Percentiles rank a stretch among this genome's conserved stretches.
These are phyloP conservation scores for Claviceps sp. DNA, from an alignment of 2,329 filamentous ascomycete species.

Conservation along the genomic window DNA sequence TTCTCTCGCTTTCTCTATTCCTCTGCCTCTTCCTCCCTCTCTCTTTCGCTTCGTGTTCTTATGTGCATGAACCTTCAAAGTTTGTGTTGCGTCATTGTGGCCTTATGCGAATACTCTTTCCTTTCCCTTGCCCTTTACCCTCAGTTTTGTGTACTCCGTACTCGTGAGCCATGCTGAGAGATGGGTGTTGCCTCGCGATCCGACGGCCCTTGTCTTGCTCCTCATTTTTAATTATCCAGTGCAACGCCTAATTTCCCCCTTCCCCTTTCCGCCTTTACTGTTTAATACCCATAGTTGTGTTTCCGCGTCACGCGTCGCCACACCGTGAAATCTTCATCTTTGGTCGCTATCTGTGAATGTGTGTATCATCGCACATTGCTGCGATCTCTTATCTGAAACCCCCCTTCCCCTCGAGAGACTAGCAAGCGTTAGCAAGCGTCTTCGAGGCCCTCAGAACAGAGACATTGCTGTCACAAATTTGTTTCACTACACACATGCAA, in stretches of 20 bases:
- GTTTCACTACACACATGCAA: neutral
- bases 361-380: neutral
- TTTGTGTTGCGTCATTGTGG: neutral
- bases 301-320: neutral
- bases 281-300: neutral
- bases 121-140: neutral
- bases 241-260: neutral
- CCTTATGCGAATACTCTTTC: neutral
- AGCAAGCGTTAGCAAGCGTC: constrained; percentile 4
- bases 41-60: neutral
- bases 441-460: neutral
- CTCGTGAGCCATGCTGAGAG: neutral
- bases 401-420: neutral
- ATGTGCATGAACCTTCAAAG: neutral
- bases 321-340: neutral
- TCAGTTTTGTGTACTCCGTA: neutral
- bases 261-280: neutral
- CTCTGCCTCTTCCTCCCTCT: neutral
- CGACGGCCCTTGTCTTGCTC: neutral
- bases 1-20: neutral
- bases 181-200: constrained; percentile 1
- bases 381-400: neutral
- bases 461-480: neutral
- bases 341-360: constrained; percentile 1
- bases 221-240: neutral